Evolutionary conservation across 1,284 basidiomycete species (phyloP).

Genomic region (Boletus semigastroideus): DNA sequence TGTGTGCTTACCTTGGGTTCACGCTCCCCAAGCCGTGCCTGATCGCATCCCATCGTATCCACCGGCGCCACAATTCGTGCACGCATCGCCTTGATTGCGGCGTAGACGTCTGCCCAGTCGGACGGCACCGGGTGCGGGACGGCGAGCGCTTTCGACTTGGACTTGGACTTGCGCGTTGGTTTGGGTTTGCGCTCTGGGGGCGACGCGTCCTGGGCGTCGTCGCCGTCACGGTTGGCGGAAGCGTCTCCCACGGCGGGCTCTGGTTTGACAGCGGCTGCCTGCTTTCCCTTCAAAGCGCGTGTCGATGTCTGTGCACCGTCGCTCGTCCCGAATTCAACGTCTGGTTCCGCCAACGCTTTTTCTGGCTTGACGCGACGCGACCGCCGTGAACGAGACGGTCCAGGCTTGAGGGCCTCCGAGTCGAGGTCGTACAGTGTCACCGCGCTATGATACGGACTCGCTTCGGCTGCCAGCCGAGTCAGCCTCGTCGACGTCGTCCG

Average conservation of each 20-base stretch:
- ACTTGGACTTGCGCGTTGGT: neutral
- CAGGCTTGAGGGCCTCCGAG: neutral
- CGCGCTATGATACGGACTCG: conserved; percentile 42
- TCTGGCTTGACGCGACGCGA: conserved; percentile 38
- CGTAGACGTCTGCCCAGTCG: conserved; percentile 75
- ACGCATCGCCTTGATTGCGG: conserved; percentile 78
- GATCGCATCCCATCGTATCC: conserved; percentile 88
- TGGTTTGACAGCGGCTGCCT: neutral
- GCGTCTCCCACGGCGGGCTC: too few relatives aligned
- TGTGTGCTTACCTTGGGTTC: conserved; percentile 60
- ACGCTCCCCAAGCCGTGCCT: conserved; percentile 58
- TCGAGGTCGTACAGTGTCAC: conserved; percentile 41
- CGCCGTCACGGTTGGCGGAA: neutral
- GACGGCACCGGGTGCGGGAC: conserved; percentile 73
- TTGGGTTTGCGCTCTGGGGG: conserved; percentile 1
- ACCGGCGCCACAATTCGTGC: conserved; percentile 76
- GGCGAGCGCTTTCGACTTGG: conserved; percentile 44
- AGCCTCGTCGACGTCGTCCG: conserved; percentile 12
- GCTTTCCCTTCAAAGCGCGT: neutral
- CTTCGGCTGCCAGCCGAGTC: conserved; percentile 36
- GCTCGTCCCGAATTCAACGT: conserved; percentile 4
- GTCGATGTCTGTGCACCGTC: neutral
- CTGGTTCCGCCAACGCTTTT: conserved; percentile 17
- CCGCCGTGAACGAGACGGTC: conserved; percentile 21
- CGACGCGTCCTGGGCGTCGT: neutral